Conservation (phyloP, 2,329 filamentous ascomycete species). For the Colletotrichum navitas region DNA sequence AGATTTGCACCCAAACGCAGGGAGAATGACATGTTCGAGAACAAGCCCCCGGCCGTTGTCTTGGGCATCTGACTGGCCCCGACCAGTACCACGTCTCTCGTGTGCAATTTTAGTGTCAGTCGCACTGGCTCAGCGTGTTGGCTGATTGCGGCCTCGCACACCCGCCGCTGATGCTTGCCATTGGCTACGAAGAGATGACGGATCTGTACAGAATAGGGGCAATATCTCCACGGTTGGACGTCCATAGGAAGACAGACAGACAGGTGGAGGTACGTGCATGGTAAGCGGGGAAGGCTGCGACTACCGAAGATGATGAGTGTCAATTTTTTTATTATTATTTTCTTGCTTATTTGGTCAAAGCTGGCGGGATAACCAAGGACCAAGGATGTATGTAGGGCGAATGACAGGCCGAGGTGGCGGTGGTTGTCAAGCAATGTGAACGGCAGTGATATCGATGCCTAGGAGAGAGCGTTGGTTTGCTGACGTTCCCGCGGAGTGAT, state of each 20-base stretch:
- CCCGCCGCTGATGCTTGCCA: not conserved
- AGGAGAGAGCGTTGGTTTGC: too few species aligned
- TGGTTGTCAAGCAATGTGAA: not conserved
- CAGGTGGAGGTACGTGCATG: not conserved
- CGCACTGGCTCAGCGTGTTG: constrained; percentile 27
- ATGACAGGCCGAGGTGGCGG: constrained; percentile 5
- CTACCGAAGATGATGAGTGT: constrained; percentile 16
- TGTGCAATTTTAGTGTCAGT: constrained; percentile 23
- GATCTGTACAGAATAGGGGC: constrained; percentile 33
- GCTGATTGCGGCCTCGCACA: constrained; percentile 19
- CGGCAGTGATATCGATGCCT: too few species aligned
- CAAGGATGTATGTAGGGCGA: not conserved
- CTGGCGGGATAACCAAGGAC: constrained; percentile 20
- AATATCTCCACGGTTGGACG: not conserved
- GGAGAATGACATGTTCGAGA: constrained; percentile 33
- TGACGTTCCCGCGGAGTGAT: too few species aligned
- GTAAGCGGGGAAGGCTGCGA: constrained; percentile 1
- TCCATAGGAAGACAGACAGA: not conserved
- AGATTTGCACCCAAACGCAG: constrained; percentile 27
- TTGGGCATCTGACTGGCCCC: constrained; percentile 22
- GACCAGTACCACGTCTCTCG: constrained; percentile 16
- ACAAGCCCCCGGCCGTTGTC: constrained; percentile 1
- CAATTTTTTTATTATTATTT: not conserved
- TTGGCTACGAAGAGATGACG: constrained; percentile 16
- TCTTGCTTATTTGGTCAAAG: constrained; percentile 15